A percentile compares a stretch with the other conserved stretches of the same genome.
Evolutionary conservation across 768 basidiomycete genomes (phyloP).

Genomic region (Mycena alexandri): DNA sequence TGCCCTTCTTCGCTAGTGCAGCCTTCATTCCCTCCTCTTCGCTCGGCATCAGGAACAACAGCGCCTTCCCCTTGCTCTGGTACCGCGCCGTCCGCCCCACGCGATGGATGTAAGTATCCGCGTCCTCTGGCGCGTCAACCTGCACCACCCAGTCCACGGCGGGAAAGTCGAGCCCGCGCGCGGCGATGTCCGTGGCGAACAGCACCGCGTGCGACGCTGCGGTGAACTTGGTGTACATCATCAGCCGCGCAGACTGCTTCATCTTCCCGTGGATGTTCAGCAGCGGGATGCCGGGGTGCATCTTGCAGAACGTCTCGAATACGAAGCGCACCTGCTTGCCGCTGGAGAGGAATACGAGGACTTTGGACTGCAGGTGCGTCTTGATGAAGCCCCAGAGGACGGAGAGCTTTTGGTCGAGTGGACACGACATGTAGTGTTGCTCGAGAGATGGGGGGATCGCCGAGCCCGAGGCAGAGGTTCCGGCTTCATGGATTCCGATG

Average conservation of each 20-base stretch:
- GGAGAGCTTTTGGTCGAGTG: slow-evolving; percentile 90
- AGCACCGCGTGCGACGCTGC: slow-evolving; percentile 85
- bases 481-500: slow-evolving; percentile 70
- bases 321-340: slow-evolving; percentile 98
- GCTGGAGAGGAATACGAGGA: slow-evolving; percentile 93
- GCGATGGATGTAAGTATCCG: slow-evolving; percentile 97
- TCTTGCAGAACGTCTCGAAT: slow-evolving; percentile 94
- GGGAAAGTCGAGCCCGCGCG: slow-evolving; percentile 96
- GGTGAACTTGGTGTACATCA: slow-evolving; percentile 88
- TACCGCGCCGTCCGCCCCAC: slow-evolving; percentile 97
- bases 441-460: slow-evolving; percentile 84
- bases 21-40: slow-evolving; percentile 93
- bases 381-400: slow-evolving; percentile 96
- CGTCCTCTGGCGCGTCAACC: slow-evolving; percentile 96
- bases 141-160: slow-evolving; percentile 97
- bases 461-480: slow-evolving; percentile 53
- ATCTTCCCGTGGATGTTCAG: slow-evolving; percentile 97
- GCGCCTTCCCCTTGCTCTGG: slow-evolving; percentile 87
- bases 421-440: slow-evolving; percentile 89
- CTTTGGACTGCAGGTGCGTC: slow-evolving; percentile 91
- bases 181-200: slow-evolving; percentile 96
- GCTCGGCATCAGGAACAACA: slow-evolving; percentile 87
- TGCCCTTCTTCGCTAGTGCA: slow-evolving; percentile 77
- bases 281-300: slow-evolving; percentile 95
- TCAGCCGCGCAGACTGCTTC: slow-evolving; percentile 90